Evolutionary conservation across 306 rosid species (phyloP), one percentile per base, ranked within the genome.

Genomic region (Rosa multiflora): DNA sequence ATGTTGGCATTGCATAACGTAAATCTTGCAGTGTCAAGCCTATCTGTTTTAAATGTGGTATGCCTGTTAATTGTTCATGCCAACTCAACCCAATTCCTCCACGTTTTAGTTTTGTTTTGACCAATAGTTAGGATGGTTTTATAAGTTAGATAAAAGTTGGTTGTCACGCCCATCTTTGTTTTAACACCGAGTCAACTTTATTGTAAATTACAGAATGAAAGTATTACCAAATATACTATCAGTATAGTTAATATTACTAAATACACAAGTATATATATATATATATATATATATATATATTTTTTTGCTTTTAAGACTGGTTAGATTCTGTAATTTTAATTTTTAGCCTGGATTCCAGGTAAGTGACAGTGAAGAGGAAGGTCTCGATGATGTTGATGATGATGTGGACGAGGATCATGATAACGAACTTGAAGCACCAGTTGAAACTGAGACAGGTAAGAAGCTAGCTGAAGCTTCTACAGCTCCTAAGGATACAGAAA

Each of bases 331-430:
- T 69, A 70, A 79, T 80, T 48, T 44, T 67, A 72, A 56, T 61
- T 37, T 55, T 47, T 78, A 67, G 12, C 37, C 5, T 67, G 81
- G 78, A 72, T 75, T 66, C 49, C 86, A 90, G 94, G 86, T 82
- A 82, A 88, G 88, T 70, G 94, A 90, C 77, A 90, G 90, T 76
- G 94, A 90, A 79, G 78, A 85, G 74, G 94, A 88, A 72, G 88
- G 79, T 72, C 49, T 78, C 3, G 90, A 88, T 78, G 94, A 86
- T 10, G 91, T 85, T 69, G 92, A 86, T 11, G 94, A 90, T 64
- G 94, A 90, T 44, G 88, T 32, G 9, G 90, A 87, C 15, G 94
- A 87, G 29, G 92, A 87, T 32, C 89, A 82, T 80, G 90, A 88
- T 40, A 81, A 82, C 68, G 90, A 88, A 52, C 40, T 75, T 10